A percentile compares a stretch with the other conserved stretches of the same genome.
These are phyloP conservation scores for Zygotorulaspora florentina DNA, from an alignment of 805 yeast genomes.

Conservation along the genomic window DNA sequence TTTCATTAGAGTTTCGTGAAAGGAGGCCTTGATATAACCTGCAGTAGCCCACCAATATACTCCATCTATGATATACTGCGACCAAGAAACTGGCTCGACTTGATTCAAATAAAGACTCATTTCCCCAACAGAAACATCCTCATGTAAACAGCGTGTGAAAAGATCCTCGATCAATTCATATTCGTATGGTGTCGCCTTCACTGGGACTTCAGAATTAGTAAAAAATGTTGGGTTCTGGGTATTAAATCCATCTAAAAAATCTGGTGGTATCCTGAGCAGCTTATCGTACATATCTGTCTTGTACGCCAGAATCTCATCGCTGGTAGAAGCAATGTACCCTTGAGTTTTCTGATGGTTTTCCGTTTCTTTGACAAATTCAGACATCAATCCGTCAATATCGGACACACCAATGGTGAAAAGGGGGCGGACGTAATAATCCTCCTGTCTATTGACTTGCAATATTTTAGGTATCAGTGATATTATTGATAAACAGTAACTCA, in stretches of 20 bases:
- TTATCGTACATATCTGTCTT: slow-evolving; percentile 28
- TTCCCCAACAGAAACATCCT: slow-evolving; percentile 16
- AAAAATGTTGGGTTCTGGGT: slow-evolving; percentile 14
- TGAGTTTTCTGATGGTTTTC: slow-evolving; percentile 5
- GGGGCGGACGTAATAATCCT: slow-evolving; percentile 15
- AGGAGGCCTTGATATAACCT: slow-evolving; percentile 28
- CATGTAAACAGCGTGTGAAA: slow-evolving; percentile 12
- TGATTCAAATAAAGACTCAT: slow-evolving; percentile 5
- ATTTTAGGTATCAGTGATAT: slow-evolving; percentile 19
- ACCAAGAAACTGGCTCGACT: slow-evolving; percentile 31
- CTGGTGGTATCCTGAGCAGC: slow-evolving; percentile 19
- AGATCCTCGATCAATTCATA: slow-evolving; percentile 16
- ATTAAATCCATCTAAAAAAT: slow-evolving; percentile 2
- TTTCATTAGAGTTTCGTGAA: slow-evolving; percentile 13
- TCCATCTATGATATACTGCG: slow-evolving; percentile 31
- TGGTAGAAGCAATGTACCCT: slow-evolving; percentile 32
- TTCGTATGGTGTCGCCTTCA: slow-evolving; percentile 31
- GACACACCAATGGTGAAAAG: slow-evolving; percentile 23
- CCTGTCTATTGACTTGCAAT: slow-evolving; percentile 5
- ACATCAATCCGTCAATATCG: slow-evolving; percentile 18
- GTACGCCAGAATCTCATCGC: slow-evolving; percentile 28
- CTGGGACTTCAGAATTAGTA: slow-evolving; percentile 11
- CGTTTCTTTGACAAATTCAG: slow-evolving; percentile 13
- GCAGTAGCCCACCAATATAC: slow-evolving; percentile 31
- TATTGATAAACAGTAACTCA: slow-evolving; percentile 27